Evolutionary conservation across 2,329 filamentous ascomycete genomes (phyloP).

Genomic region (Zymoseptoria tritici): DNA sequence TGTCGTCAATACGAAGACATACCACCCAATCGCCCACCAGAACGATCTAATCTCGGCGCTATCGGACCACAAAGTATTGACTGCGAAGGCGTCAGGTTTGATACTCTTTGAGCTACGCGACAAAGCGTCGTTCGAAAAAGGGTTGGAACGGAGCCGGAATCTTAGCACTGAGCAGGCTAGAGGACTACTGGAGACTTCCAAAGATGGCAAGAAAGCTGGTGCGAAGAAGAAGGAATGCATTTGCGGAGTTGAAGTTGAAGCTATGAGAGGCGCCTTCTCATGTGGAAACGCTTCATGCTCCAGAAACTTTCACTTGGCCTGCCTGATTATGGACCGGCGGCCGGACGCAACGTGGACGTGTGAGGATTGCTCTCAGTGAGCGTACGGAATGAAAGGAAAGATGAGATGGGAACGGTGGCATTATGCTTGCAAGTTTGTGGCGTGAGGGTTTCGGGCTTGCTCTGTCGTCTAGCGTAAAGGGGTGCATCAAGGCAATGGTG

Average conservation of each 20-base stretch:
- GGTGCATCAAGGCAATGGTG: not conserved
- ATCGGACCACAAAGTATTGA: not conserved
- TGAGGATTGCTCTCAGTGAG: slow-evolving; percentile 5
- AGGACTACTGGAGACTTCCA: not conserved
- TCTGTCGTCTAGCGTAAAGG: not conserved
- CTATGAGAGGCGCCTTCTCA: slow-evolving; percentile 8
- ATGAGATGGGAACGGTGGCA: not conserved
- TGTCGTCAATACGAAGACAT: slow-evolving; percentile 1
- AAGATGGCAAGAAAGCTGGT: not conserved
- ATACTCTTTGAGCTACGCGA: slow-evolving; percentile 10
- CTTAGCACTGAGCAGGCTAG: not conserved
- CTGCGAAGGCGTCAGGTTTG: not conserved
- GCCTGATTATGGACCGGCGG: slow-evolving; percentile 9
- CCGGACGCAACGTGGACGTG: slow-evolving; percentile 11
- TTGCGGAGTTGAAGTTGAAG: slow-evolving; percentile 8
- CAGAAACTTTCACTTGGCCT: slow-evolving; percentile 13
- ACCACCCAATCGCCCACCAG: slow-evolving; percentile 5
- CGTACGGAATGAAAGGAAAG: not conserved
- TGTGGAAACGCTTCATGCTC: slow-evolving; percentile 13
- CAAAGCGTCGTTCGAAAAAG: slow-evolving; percentile 1
- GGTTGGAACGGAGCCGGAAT: not conserved
- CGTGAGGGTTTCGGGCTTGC: not conserved
- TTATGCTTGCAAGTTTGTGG: not conserved
- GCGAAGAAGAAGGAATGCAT: slow-evolving; percentile 7
- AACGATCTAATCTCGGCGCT: slow-evolving; percentile 7